Percentiles rank a stretch among this genome's conserved stretches.
These are phyloP conservation scores for Yamagishiella unicocca DNA, from an alignment of 139 green algal species.

Conservation along the genomic window DNA sequence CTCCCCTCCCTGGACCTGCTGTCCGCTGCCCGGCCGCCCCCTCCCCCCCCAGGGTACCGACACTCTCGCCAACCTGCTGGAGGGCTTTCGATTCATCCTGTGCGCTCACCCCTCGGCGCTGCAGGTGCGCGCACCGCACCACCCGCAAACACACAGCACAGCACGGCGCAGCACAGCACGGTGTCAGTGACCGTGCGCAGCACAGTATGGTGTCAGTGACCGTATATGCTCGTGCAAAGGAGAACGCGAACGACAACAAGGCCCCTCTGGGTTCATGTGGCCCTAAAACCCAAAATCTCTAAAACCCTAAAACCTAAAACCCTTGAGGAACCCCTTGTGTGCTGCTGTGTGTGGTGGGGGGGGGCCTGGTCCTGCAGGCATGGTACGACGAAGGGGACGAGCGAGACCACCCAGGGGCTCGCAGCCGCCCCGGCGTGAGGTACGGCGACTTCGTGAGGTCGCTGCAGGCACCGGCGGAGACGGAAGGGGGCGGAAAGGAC, in stretches of 20 bases:
- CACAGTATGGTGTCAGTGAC: too few species aligned
- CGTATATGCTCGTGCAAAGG: too few species aligned
- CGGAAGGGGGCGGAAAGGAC: background rate
- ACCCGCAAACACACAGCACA: too few species aligned
- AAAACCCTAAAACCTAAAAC: too few species aligned
- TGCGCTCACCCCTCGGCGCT: conserved; percentile 60
- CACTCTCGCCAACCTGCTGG: conserved; percentile 75
- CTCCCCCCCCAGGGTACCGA: conserved; percentile 50
- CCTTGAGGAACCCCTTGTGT: too few species aligned
- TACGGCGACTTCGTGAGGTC: background rate
- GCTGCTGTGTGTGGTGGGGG: too few species aligned
- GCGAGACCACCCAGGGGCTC: conserved; percentile 57
- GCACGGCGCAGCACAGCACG: too few species aligned
- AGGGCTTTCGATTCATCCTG: conserved; percentile 76
- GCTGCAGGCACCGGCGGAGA: background rate
- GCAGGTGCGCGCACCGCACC: conserved; percentile 46
- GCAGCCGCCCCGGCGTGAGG: conserved; percentile 10
- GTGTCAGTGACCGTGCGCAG: too few species aligned
- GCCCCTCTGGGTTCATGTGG: too few species aligned
- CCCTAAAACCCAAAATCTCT: too few species aligned
- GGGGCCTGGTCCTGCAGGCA: too few species aligned
- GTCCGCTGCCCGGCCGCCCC: background rate
- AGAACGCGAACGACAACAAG: too few species aligned
- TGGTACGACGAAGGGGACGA: conserved; percentile 56
- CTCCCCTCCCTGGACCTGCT: background rate